These are phyloP conservation scores for Gnetum montanum DNA, from an alignment of 75 land plant genomes.

Conservation along the genomic window DNA sequence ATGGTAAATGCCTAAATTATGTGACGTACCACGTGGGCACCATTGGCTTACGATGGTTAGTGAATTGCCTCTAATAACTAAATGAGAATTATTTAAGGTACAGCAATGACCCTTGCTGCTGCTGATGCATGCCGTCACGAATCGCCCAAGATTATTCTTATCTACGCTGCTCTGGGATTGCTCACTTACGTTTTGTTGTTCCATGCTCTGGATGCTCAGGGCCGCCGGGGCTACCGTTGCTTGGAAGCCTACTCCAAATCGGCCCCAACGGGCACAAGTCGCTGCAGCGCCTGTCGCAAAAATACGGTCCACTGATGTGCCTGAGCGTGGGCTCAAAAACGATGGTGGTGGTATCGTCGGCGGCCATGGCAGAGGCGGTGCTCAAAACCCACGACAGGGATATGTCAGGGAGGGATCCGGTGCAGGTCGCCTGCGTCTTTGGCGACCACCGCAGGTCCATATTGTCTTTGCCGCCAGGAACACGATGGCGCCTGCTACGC, in stretches of 20 bases:
- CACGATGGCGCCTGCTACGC: neutral
- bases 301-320: neutral
- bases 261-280: neutral
- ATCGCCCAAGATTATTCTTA: too few species aligned
- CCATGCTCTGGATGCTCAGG: too few species aligned
- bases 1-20: too few species aligned
- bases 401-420: neutral
- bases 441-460: neutral
- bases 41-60: too few species aligned
- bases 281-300: neutral
- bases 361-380: slow-evolving; percentile 1
- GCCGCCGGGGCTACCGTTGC: neutral
- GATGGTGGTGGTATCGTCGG: neutral
- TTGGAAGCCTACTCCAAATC: neutral
- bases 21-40: too few species aligned
- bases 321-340: neutral
- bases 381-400: neutral
- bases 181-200: too few species aligned
- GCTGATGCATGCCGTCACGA: too few species aligned
- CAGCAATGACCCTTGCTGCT: too few species aligned
- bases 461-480: neutral
- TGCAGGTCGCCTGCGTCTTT: neutral
- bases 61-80: too few species aligned
- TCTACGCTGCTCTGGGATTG: too few species aligned
- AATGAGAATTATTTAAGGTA: too few species aligned